A percentile compares a stretch with the other conserved stretches of the same genome.
These are phyloP conservation scores for Pseudoperonospora humuli DNA, from an alignment of 352 stramenopile species.

Conservation along the genomic window DNA sequence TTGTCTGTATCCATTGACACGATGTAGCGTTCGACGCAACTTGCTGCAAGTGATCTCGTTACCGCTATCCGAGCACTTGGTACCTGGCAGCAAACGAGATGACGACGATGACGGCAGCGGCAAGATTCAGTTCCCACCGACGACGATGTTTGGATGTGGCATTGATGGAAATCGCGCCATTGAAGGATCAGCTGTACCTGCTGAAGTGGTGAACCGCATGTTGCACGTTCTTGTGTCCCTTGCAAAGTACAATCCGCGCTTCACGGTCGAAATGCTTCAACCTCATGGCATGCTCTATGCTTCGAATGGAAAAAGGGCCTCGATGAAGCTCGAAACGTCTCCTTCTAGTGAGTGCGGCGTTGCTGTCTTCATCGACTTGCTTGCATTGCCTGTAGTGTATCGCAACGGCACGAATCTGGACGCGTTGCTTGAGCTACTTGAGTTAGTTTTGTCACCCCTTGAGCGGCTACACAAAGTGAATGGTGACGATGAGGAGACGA, in stretches of 20 bases:
- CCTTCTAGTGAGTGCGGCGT: constrained; percentile 31
- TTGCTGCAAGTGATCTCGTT: constrained; percentile 57
- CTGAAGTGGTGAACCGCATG: constrained; percentile 86
- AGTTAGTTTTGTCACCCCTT: constrained; percentile 84
- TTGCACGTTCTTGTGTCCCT: constrained; percentile 82
- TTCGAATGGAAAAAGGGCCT: constrained; percentile 3
- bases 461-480: constrained; percentile 54
- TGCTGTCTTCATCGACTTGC: constrained; percentile 82
- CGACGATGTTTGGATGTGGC: constrained; percentile 45
- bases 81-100: constrained; percentile 25
- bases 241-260: constrained; percentile 87
- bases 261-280: constrained; percentile 84
- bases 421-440: constrained; percentile 88
- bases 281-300: constrained; percentile 45
- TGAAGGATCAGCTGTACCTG: constrained; percentile 35
- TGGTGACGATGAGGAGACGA: constrained; percentile 41
- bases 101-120: constrained; percentile 32
- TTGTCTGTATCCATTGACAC: constrained; percentile 70
- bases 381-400: constrained; percentile 75
- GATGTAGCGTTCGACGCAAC: constrained; percentile 46
- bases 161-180: constrained; percentile 25
- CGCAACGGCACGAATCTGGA: constrained; percentile 90
- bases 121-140: constrained; percentile 46
- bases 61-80: constrained; percentile 35
- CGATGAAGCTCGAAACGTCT: constrained; percentile 12